Base-by-base conservation (phyloP, 495 filamentous ascomycete species). In the Penicillium coffeae region DNA sequence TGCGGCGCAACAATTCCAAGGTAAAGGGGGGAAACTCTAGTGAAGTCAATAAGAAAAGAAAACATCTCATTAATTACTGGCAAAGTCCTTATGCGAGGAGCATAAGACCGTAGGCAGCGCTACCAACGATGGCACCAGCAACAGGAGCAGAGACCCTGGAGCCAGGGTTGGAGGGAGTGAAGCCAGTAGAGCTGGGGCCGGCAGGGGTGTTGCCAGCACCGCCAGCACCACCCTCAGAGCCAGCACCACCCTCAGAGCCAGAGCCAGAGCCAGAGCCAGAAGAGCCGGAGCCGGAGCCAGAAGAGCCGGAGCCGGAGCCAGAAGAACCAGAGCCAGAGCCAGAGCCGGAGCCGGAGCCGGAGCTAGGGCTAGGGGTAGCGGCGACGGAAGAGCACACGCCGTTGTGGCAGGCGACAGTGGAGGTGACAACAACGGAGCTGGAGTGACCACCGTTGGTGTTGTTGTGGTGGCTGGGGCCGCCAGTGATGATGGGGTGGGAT, bases 101-200 rank as follows among this genome's bases (percentile, higher is more conserved):
- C 52, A 61, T 50, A 27, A 60, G 45, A 38, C 60, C 60, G 47
- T 63, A 63, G 48, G 48, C 59, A 43, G 68, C 33, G 41, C 60
- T 51, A 32, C 61, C 66, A n/a, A 68, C 35, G 16, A 52, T 47
- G 51, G 59, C 59, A 42, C 53, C 65, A 44, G 36, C 55, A 54
- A 54, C 54, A 19, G 66, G 61, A 30, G 64, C 41, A 18, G 58
- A 38, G 35, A 68, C 37, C 55, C 60, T 71, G 14, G 58, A 46
- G n/a, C 66, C 66, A 5, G 60, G 60, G 60, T 49, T 68, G 49
- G 64, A 51, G 44, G 59, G 51, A 15, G 19, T 32, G 48, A 58
- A 61, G 32, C 54, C 56, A 21, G 55, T 57, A 15, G 59, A 22
- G 52, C 55, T 59, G 45, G 64, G 64, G 14, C 33, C 22, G 37